phyloP scores from a whole-genome alignment of 2,329 filamentous ascomycete species.

The Cytospora piceae region DNA sequence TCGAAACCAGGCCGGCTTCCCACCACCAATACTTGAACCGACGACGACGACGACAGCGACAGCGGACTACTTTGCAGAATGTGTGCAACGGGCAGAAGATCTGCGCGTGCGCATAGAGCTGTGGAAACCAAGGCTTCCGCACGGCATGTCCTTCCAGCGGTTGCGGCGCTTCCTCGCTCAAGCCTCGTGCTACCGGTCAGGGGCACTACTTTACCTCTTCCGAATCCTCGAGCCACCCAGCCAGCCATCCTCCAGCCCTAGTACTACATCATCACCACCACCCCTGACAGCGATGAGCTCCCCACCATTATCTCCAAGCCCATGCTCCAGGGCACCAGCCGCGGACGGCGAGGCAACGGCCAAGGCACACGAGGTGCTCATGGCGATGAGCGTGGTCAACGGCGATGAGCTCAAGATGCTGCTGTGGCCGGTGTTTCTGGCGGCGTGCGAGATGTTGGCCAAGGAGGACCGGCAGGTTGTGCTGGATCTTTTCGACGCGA shows the following conservation, averaged over 20 bases:
- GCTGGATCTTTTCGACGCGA: constrained; percentile 35
- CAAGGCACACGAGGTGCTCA: constrained; percentile 38
- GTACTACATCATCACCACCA: too few species aligned
- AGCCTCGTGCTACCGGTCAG: constrained; percentile 36
- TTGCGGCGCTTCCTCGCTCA: constrained; percentile 38
- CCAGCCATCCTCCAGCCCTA: constrained; percentile 7
- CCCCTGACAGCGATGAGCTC: too few species aligned
- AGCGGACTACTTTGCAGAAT: background rate
- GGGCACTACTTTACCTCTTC: constrained; percentile 37
- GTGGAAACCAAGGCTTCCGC: constrained; percentile 35
- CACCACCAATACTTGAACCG: background rate
- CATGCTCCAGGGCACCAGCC: background rate
- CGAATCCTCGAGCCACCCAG: constrained; percentile 35
- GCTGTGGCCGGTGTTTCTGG: constrained; percentile 39
- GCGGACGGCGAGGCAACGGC: constrained; percentile 34
- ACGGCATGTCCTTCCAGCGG: constrained; percentile 33
- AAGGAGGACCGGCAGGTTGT: constrained; percentile 34
- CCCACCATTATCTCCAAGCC: background rate
- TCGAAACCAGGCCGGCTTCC: background rate
- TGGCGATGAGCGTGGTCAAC: constrained; percentile 32
- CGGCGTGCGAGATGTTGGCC: constrained; percentile 36
- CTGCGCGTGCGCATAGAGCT: constrained; percentile 32
- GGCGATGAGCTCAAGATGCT: constrained; percentile 37
- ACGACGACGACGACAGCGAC: background rate
- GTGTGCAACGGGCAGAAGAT: constrained; percentile 31